These are phyloP conservation scores for Pichia rugopelliculosa DNA, from an alignment of 805 yeast species.

Conservation along the genomic window DNA sequence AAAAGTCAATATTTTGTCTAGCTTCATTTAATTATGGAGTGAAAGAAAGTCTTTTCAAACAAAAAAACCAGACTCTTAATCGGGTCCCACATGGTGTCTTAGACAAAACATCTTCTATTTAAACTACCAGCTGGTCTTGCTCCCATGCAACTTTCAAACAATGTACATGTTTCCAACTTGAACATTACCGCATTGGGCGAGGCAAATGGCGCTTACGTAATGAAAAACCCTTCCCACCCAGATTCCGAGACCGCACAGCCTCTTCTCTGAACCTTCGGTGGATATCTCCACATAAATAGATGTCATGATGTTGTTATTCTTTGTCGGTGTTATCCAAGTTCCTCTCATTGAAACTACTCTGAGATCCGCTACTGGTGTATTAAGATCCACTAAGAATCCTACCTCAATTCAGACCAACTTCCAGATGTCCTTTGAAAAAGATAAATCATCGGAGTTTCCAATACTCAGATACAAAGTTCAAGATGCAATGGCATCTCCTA, in stretches of 20 bases:
- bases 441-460: background rate
- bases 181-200: background rate
- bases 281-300: too few species aligned
- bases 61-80: too few species aligned
- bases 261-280: background rate
- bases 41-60: background rate
- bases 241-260: background rate
- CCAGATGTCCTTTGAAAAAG: background rate
- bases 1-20: background rate
- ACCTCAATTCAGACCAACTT: too few species aligned
- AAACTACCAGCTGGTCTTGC: background rate
- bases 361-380: too few species aligned
- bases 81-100: too few species aligned
- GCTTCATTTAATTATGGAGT: background rate
- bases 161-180: background rate
- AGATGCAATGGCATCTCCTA: background rate
- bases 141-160: background rate
- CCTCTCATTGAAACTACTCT: too few species aligned
- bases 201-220: background rate
- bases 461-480: conserved; percentile 1
- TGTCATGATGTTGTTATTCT: too few species aligned
- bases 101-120: background rate
- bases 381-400: too few species aligned
- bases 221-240: background rate
- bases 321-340: too few species aligned